Evolutionary conservation across 345 rosid genomes (phyloP).

Genomic region (Brassica napus): DNA sequence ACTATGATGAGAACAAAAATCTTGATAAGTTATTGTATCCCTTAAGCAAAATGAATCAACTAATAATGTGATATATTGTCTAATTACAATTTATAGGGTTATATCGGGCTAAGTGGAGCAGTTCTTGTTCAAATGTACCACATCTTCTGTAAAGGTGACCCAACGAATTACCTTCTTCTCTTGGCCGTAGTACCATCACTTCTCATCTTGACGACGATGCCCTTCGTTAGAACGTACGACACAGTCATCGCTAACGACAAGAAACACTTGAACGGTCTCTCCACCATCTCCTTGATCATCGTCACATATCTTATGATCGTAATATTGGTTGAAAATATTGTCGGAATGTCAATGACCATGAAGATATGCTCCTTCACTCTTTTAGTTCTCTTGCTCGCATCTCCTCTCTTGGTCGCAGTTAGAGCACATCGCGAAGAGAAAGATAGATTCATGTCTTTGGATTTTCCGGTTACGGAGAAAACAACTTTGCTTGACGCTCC

Average conservation of each 20-base stretch:
- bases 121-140: conserved; percentile 69
- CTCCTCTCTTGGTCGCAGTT: conserved; percentile 63
- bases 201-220: conserved; percentile 59
- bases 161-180: conserved; percentile 63
- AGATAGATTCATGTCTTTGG: conserved; percentile 27
- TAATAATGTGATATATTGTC: neutral
- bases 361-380: conserved; percentile 45
- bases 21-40: neutral
- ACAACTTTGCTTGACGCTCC: conserved; percentile 25
- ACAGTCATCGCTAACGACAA: conserved; percentile 54
- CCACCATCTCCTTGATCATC: conserved; percentile 55
- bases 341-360: conserved; percentile 48
- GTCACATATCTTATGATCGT: conserved; percentile 69
- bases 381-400: conserved; percentile 57
- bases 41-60: neutral
- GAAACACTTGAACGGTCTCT: conserved; percentile 73
- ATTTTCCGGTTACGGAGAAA: conserved; percentile 27
- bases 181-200: conserved; percentile 66
- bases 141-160: conserved; percentile 53
- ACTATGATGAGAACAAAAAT: neutral
- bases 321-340: conserved; percentile 54
- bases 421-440: conserved; percentile 58
- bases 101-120: conserved; percentile 89
- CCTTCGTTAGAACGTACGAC: conserved; percentile 56
- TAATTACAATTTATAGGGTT: conserved; percentile 50